Conservation (phyloP, 768 basidiomycete genomes). For the Mycena galericulata region DNA sequence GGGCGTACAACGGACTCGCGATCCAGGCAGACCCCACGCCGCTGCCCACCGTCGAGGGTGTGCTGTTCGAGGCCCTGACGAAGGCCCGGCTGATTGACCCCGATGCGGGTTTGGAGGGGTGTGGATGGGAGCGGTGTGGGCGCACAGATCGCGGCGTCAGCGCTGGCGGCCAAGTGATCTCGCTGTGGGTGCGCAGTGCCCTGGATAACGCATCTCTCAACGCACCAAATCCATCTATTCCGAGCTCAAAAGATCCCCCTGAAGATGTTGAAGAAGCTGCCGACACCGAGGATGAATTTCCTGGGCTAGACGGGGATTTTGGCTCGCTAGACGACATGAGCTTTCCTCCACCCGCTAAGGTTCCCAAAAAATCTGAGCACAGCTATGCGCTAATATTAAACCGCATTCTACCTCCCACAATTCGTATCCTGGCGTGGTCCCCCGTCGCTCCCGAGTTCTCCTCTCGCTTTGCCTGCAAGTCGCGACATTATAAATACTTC, state of each 20-base stretch:
- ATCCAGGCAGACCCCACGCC: conserved; percentile 78
- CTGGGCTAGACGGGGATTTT: conserved; percentile 50
- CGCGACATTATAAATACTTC: conserved; percentile 98
- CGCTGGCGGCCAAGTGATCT: conserved; percentile 93
- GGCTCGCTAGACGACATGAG: conserved; percentile 50
- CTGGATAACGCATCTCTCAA: conserved; percentile 45
- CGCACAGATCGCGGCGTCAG: conserved; percentile 96
- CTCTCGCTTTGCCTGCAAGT: conserved; percentile 87
- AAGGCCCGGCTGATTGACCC: conserved; percentile 83
- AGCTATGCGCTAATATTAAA: conserved; percentile 88
- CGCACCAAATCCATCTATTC: not conserved
- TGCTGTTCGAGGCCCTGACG: conserved; percentile 83
- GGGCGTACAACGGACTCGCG: conserved; percentile 92
- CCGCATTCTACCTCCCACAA: conserved; percentile 87
- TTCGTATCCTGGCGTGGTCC: conserved; percentile 95
- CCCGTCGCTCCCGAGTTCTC: conserved; percentile 85
- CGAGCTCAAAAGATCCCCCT: conserved; percentile 9
- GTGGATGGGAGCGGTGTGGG: conserved; percentile 92
- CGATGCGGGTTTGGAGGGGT: conserved; percentile 81
- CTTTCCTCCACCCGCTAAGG: conserved; percentile 35
- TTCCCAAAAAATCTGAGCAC: conserved; percentile 60
- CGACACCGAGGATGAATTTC: conserved; percentile 28
- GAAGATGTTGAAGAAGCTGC: conserved; percentile 21
- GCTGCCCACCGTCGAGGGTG: conserved; percentile 91
- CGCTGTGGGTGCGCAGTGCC: conserved; percentile 89